Evolutionary conservation across 768 basidiomycete species (phyloP).

Genomic region (Chiua virens): DNA sequence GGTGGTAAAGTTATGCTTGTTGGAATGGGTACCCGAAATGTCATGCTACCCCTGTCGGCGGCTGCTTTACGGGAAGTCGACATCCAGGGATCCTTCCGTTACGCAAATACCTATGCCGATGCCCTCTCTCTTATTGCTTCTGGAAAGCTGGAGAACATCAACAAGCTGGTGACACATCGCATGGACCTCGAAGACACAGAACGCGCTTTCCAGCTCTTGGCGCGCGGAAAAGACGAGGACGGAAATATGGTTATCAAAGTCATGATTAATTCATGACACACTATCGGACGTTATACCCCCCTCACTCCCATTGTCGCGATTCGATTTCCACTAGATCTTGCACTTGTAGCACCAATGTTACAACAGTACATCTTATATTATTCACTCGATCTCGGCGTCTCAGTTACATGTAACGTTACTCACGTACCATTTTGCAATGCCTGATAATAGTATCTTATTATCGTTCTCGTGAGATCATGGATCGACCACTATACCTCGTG

Average conservation of each 20-base stretch:
- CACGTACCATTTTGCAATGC: conserved; percentile 8
- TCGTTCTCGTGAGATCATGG: conserved; percentile 11
- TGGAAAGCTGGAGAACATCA: conserved; percentile 61
- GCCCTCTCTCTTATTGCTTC: conserved; percentile 73
- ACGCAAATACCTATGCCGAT: conserved; percentile 87
- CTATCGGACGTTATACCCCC: background rate
- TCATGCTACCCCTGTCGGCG: conserved; percentile 77
- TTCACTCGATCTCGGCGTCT: conserved; percentile 6
- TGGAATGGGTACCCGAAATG: conserved; percentile 91
- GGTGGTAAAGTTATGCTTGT: conserved; percentile 93
- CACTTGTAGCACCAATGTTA: conserved; percentile 11
- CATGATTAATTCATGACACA: conserved; percentile 57
- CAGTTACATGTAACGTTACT: conserved; percentile 27
- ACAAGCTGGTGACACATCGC: conserved; percentile 79
- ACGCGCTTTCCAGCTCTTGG: conserved; percentile 80
- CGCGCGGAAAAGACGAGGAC: conserved; percentile 71
- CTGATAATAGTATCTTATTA: conserved; percentile 1
- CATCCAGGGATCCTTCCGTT: conserved; percentile 88
- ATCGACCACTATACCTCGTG: conserved; percentile 1
- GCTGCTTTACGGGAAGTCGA: conserved; percentile 90
- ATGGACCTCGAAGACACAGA: conserved; percentile 63
- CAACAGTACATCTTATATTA: conserved; percentile 10
- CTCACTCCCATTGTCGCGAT: background rate
- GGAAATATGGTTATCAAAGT: conserved; percentile 89
- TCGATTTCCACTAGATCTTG: conserved; percentile 9